Evolutionary conservation across 2,329 filamentous ascomycete species (phyloP), one percentile per base, ranked within the genome.

Genomic region (Didymellaceae sp.): DNA sequence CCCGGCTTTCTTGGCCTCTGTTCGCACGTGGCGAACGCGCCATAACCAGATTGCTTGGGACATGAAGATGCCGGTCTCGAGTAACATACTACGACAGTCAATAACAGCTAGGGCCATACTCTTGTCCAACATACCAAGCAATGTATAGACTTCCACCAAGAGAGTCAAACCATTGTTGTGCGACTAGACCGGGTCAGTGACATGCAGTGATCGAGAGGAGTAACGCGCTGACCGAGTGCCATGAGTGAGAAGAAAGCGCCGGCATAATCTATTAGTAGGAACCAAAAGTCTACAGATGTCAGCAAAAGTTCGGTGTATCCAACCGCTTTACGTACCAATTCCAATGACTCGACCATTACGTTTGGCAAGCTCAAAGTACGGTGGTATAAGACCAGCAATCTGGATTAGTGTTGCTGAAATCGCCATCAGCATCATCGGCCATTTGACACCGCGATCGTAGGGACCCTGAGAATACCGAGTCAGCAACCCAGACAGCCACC

Each of bases 241-340:
- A 87, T 79, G 17, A 87, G 75, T 0, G 83, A 86, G 66, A 87
- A 86, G 48, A 87, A 77, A 0, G 84, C 85, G 2, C 85, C 85
- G 1, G 77, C 58, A 48, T 79, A 85, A 60, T 88, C 85, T 58
- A 86, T 82, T 0, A 73, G 70, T 3, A 87, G 67, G 57, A 88
- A 88, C 11, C 83, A 69, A 64, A 79, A 81, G 55, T 79, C 78
- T 78, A 6, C 8, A 4, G 2, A 20, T 21, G 20, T 34, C 41
- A 32, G 48, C 24, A 26, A 5, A 18, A 65, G 22, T 6, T 1
- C 14, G 18, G 3, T 1, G 3, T 5, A 5, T 17, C 10, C 16
- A 13, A 6, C 1, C 69, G 76, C n/a, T 2, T 20, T 2, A 69
- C 74, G 50, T 64, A 78, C 84, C 84, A 45, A 87, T 80, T 0